phyloP scores from a whole-genome alignment of 148 eudicot species.

The Persicaria tinctoria region DNA sequence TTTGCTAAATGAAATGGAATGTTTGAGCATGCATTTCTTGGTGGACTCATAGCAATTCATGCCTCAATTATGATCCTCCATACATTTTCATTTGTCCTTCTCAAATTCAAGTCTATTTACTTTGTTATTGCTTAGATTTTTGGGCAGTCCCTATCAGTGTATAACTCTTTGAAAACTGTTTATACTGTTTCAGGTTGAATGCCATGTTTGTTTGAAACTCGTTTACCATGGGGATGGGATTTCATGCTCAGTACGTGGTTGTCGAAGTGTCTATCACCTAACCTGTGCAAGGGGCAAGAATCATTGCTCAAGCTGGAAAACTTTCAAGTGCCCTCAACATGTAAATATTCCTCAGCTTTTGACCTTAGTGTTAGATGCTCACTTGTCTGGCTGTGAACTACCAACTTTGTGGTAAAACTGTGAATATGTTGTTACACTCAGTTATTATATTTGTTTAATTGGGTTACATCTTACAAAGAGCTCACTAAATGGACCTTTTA shows the following conservation, averaged over 20 bases:
- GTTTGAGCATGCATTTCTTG: not conserved
- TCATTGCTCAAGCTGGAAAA: slow-evolving; percentile 27
- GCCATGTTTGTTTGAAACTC: slow-evolving; percentile 45
- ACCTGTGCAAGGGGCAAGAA: slow-evolving; percentile 46
- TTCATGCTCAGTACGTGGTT: slow-evolving; percentile 57
- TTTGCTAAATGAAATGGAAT: not conserved
- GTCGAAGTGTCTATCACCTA: slow-evolving; percentile 50
- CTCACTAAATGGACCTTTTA: not conserved
- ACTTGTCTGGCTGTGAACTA: not conserved
- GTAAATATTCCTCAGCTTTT: slow-evolving; percentile 24
- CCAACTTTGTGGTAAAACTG: not conserved
- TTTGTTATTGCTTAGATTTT: not conserved
- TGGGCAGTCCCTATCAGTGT: not conserved
- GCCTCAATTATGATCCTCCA: not conserved
- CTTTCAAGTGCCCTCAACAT: slow-evolving; percentile 87
- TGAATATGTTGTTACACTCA: not conserved
- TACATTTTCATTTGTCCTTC: not conserved
- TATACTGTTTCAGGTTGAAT: slow-evolving; percentile 41
- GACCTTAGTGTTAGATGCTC: not conserved
- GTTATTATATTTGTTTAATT: not conserved
- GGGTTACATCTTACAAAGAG: not conserved
- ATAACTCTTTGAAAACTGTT: not conserved
- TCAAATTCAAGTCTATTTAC: not conserved
- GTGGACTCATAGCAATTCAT: not conserved
- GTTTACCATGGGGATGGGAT: slow-evolving; percentile 55